Base-by-base conservation (phyloP, 2,329 filamentous ascomycete species). In the Onygena corvina region DNA sequence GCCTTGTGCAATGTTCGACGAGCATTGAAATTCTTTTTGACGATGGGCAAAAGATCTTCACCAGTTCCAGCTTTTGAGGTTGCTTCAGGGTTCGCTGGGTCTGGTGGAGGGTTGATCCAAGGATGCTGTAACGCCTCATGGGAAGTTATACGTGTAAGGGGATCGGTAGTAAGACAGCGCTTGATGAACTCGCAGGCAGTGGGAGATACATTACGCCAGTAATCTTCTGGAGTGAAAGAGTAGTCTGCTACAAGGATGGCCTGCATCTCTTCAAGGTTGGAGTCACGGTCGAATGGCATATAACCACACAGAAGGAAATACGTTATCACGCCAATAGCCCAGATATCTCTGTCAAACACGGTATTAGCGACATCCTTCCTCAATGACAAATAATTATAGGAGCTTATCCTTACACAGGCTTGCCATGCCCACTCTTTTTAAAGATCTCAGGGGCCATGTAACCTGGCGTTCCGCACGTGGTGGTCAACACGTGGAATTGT, bases 401-500 rank as follows among this genome's bases (percentile, higher is more conserved):
- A 42, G 30, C 14, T 9, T 9, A 48, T 40, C 21, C 71, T 57
- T 74, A 81, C 77, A 98, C 92, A 58, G 92, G 89, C 69, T 96
- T 98, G 55, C 92, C 92, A 65, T 98, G 92, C 21, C 92, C 92
- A 5, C 84, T 89, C 74, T 98, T 98, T 68, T 94, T 94, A 72
- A 98, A 98, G 61, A 98, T 98, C 67, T 98, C 92, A 18, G 92
- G 92, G 1, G 92, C 92, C 92, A 98, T 98, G 69, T 98, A 98
- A 45, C 92, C 92, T 2, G 92, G 92, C 1, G 92, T 98, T 52
- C 92, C 92, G 65, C 92, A 98, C 1, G 92, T 98, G 0, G 92
- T 98, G 8, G 92, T 98, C 54, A 98, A 72, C 25, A 96, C 90
- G 64, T 96, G 92, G 67, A 96, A 96, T 64, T 94, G 86, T 68